Evolutionary conservation across 306 rosid species (phyloP).

Genomic region (Vigna mungo): DNA sequence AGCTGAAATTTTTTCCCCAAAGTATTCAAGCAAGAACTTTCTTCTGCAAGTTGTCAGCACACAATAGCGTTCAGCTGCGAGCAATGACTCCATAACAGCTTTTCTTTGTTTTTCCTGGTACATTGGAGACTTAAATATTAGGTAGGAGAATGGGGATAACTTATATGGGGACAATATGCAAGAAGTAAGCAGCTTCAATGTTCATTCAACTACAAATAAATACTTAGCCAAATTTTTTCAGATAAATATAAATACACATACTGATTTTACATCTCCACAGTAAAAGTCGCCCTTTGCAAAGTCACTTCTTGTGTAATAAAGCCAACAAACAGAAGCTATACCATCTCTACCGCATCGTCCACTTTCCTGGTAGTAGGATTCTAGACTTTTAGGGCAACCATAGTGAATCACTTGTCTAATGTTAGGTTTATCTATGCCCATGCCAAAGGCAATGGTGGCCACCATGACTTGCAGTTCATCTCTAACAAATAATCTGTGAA

Average conservation of each 20-base stretch:
- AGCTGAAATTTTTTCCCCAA: conserved; percentile 71
- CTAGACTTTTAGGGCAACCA: conserved; percentile 93
- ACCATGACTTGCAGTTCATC: conserved; percentile 89
- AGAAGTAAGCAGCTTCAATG: conserved; percentile 34
- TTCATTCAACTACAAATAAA: conserved; percentile 32
- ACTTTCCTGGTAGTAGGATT: conserved; percentile 94
- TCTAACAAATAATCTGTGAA: conserved; percentile 80
- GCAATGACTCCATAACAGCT: conserved; percentile 80
- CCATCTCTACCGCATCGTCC: conserved; percentile 98
- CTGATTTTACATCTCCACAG: conserved; percentile 66
- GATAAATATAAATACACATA: conserved; percentile 46
- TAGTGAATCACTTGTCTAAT: conserved; percentile 90
- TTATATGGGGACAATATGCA: conserved; percentile 34
- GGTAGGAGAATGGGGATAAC: conserved; percentile 33
- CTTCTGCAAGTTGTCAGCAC: conserved; percentile 80
- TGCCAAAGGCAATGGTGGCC: conserved; percentile 95
- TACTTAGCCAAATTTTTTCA: conserved; percentile 1
- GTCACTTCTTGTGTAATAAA: conserved; percentile 87
- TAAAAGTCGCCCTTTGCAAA: conserved; percentile 73
- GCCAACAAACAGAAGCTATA: conserved; percentile 90
- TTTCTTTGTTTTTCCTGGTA: conserved; percentile 74
- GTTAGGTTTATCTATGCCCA: conserved; percentile 97
- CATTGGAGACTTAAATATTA: conserved; percentile 40
- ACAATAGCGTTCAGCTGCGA: conserved; percentile 84
- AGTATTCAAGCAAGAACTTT: conserved; percentile 78